Percentiles rank a stretch among this genome's conserved stretches.
Evolutionary conservation across 352 stramenopile species (phyloP).

Genomic region (Pythium rhizo-oryzae): DNA sequence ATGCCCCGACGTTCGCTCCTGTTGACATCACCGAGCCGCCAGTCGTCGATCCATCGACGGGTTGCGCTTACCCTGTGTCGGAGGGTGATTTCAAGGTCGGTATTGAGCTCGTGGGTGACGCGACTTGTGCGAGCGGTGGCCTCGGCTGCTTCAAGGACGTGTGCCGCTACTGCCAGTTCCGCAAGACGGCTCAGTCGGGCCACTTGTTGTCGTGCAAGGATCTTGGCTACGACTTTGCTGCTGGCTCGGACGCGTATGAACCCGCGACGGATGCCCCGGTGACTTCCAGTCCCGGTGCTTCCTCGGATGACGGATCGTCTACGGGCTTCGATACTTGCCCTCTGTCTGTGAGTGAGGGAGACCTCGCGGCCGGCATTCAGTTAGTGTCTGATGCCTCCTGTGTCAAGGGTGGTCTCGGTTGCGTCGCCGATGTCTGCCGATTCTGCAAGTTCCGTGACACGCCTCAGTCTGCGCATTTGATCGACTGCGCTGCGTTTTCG

Average conservation of each 20-base stretch:
- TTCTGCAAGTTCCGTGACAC: slow-evolving; percentile 30
- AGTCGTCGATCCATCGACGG: not conserved
- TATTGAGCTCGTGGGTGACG: slow-evolving; percentile 33
- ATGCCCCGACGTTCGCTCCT: not conserved
- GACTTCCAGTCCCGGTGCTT: not conserved
- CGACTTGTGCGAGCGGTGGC: slow-evolving; percentile 21
- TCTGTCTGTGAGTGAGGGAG: slow-evolving; percentile 8
- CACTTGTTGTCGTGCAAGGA: slow-evolving; percentile 23
- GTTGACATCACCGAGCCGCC: slow-evolving; percentile 1
- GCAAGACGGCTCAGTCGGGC: slow-evolving; percentile 21
- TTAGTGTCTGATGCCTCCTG: slow-evolving; percentile 13
- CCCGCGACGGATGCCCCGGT: slow-evolving; percentile 1
- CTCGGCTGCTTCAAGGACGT: slow-evolving; percentile 31
- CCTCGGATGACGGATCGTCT: no score
- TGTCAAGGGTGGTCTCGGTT: slow-evolving; percentile 18
- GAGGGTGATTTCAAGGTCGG: slow-evolving; percentile 24
- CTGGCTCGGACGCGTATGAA: not conserved
- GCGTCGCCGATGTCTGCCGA: slow-evolving; percentile 22
- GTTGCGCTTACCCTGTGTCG: slow-evolving; percentile 23
- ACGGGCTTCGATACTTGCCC: not conserved
- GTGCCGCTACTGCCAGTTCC: slow-evolving; percentile 44
- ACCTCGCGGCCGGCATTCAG: slow-evolving; percentile 18
- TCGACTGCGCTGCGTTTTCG: slow-evolving; percentile 6
- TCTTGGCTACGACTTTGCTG: slow-evolving; percentile 16
- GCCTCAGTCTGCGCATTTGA: slow-evolving; percentile 18